Base-by-base conservation (phyloP, 495 filamentous ascomycete genomes). In the Aspergillus steynii region DNA sequence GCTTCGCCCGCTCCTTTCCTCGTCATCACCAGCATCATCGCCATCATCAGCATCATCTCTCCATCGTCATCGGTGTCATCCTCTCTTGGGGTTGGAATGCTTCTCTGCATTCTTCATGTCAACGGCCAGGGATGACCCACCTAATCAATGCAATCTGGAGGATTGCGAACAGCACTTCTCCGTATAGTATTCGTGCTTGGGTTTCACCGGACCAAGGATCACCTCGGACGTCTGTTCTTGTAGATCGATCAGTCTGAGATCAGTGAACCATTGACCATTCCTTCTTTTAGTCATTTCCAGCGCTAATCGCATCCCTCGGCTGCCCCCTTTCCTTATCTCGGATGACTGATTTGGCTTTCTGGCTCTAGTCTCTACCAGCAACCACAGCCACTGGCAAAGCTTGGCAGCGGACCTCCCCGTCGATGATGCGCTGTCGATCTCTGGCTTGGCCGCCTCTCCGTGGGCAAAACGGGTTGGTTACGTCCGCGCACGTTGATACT, bases 341-440 rank as follows among this genome's bases (percentile, higher is more conserved):
- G 14, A 14, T 49, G 29, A 20, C 37, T 61, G 37, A 28, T 6
- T 3, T 45, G 26, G 54, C 34, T 55, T 29, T 49, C 9, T 34
- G 29, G 27, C 31, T 26, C 37, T 55, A 50, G 58, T 34, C 31
- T 26, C 37, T 59, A 48, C 58, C 46, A 49, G 48, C 50, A 61
- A 55, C 68, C 70, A 72, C 65, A 62, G 68, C 68, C 70, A 64
- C 68, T 14, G 50, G 29, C 31, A 65, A 73, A 71, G 70, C 74
- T 77, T 75, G 74, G 73, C 74, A 71, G 73, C 67, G 73, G 73
- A 57, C 59, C 71, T 67, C 53, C 65, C 57, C 53, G 61, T 61
- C 58, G 62, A 68, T 56, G 69, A 67, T 70, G 68, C 59, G 53
- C 47, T 58, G 73, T 74, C 68, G 74, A 77, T 77, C 74, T 63